phyloP scores from a whole-genome alignment of 2,329 filamentous ascomycete species.

The Aspergillus neoniger region DNA sequence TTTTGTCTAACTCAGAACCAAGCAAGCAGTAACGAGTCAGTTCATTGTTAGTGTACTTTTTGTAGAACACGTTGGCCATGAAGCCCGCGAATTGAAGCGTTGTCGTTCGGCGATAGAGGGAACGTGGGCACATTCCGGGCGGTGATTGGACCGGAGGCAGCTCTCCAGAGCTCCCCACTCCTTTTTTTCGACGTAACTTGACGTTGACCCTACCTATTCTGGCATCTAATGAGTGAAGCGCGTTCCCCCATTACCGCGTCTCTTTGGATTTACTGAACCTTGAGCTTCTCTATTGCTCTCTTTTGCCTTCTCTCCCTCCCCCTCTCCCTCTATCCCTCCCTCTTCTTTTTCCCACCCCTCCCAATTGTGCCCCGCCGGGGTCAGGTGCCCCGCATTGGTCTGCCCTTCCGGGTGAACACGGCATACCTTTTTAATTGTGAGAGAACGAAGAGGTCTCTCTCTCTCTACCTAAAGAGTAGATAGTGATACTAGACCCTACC shows the following conservation, averaged over 20 bases:
- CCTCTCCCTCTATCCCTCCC: neutral
- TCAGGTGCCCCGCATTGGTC: conserved; percentile 13
- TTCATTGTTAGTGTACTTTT: neutral
- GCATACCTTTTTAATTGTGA: neutral
- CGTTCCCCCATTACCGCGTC: neutral
- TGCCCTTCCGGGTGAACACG: conserved; percentile 7
- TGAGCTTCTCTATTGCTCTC: neutral
- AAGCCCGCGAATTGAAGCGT: neutral
- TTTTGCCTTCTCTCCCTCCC: conserved; percentile 4
- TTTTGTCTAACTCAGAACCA: neutral
- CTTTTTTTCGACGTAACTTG: conserved; percentile 9
- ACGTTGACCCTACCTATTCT: conserved; percentile 4
- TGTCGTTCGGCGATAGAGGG: neutral
- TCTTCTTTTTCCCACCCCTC: conserved; percentile 4
- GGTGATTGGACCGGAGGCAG: conserved; percentile 22
- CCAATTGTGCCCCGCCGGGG: conserved; percentile 3
- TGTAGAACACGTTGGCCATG: neutral
- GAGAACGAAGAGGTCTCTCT: neutral
- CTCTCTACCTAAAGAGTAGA: neutral
- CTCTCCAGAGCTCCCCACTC: conserved; percentile 23
- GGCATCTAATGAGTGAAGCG: neutral
- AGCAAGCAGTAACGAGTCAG: neutral
- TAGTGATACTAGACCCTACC: neutral
- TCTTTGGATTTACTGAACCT: neutral
- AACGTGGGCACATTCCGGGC: conserved; percentile 22